phyloP scores from a whole-genome alignment of 148 eudicot species.

The Gaultheria prostrata region DNA sequence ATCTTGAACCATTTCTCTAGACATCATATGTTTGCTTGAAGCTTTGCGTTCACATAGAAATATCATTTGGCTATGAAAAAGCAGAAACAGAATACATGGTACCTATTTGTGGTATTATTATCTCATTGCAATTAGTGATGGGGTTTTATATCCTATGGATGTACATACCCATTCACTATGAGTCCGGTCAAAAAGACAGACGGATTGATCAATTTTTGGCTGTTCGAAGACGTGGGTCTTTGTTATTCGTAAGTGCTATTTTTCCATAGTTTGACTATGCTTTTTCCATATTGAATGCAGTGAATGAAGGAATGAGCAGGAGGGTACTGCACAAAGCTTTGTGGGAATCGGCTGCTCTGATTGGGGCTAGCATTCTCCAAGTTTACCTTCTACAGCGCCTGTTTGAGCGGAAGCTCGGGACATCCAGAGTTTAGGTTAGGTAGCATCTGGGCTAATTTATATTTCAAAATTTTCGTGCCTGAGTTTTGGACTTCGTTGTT shows the following conservation, averaged over 20 bases:
- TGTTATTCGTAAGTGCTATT: neutral
- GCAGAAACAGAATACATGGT: neutral
- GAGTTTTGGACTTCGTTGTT: neutral
- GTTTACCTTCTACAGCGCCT: conserved; percentile 72
- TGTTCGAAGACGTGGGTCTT: neutral
- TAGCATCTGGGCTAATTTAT: neutral
- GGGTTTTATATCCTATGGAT: neutral
- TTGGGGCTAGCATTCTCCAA: conserved; percentile 73
- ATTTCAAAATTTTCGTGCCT: neutral
- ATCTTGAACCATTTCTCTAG: neutral
- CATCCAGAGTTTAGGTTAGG: conserved; percentile 51
- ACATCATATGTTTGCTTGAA: neutral
- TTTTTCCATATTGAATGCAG: conserved; percentile 38
- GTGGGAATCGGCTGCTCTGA: conserved; percentile 65
- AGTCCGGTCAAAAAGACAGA: neutral
- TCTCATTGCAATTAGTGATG: neutral
- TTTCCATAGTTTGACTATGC: neutral
- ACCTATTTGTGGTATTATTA: neutral
- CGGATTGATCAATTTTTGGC: neutral
- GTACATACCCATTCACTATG: neutral
- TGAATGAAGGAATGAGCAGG: conserved; percentile 79
- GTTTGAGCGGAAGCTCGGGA: conserved; percentile 69
- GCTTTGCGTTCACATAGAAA: neutral
- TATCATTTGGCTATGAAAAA: neutral
- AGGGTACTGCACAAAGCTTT: conserved; percentile 80